phyloP scores from a whole-genome alignment of 2,329 filamentous ascomycete species.

The Talaromyces sp. region DNA sequence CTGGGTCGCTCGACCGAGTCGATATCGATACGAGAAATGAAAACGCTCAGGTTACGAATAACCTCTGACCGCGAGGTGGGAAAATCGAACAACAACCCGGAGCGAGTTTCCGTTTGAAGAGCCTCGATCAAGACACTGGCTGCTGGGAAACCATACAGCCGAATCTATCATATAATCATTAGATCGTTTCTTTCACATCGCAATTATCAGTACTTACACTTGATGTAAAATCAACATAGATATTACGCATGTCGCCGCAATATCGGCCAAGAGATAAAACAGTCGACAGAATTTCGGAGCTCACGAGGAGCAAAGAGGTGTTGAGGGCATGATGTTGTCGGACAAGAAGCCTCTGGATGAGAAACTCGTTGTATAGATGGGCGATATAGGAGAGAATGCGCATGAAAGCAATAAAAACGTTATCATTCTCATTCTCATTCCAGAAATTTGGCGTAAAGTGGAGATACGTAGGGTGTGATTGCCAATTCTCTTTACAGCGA shows the following conservation, averaged over 20 bases:
- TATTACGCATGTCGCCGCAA: background rate
- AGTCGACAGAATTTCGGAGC: constrained; percentile 3
- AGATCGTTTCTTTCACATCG: background rate
- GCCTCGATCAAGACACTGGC: background rate
- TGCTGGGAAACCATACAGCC: constrained; percentile 4
- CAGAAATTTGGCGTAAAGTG: background rate
- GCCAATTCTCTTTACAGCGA: background rate
- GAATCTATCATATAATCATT: background rate
- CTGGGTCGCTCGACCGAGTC: background rate
- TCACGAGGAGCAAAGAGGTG: background rate
- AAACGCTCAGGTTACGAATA: constrained; percentile 5
- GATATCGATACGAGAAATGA: constrained; percentile 4
- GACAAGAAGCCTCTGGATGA: constrained; percentile 8
- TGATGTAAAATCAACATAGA: background rate
- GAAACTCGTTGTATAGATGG: constrained; percentile 1
- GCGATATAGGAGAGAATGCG: background rate
- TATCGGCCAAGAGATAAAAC: background rate
- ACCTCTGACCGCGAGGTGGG: background rate
- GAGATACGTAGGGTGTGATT: constrained; percentile 4
- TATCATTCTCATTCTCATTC: background rate
- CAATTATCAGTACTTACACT: background rate
- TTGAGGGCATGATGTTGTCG: background rate
- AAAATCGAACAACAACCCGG: background rate
- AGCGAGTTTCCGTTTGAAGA: background rate
- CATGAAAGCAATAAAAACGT: background rate